Evolutionary conservation across 305 asterid genomes (phyloP).

Genomic region (Fraxinus albicans): DNA sequence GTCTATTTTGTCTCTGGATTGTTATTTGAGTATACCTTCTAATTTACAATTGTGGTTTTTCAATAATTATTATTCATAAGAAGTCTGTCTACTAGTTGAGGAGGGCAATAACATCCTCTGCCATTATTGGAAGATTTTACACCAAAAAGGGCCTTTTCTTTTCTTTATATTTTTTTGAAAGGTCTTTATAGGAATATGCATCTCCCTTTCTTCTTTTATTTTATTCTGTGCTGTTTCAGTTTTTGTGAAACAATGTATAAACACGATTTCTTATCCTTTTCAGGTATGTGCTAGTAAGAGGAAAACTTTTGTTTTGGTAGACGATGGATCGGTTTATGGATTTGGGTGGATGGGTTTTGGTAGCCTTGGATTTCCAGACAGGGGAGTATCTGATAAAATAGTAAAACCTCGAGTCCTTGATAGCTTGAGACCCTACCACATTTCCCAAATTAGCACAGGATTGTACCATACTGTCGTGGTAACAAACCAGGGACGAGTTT

Average conservation of each 20-base stretch:
- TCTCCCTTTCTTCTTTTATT: not conserved
- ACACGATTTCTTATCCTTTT: not conserved
- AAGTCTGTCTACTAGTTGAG: not conserved
- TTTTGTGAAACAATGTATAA: not conserved
- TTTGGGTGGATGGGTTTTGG: slow-evolving; percentile 90
- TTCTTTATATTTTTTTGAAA: too few species aligned
- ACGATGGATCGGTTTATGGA: slow-evolving; percentile 67
- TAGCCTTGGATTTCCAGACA: slow-evolving; percentile 74
- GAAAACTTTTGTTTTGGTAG: slow-evolving; percentile 69
- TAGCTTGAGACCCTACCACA: slow-evolving; percentile 56
- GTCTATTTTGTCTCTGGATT: not conserved
- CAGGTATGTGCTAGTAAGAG: slow-evolving; percentile 88
- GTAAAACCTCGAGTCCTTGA: slow-evolving; percentile 59
- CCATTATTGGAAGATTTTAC: not conserved
- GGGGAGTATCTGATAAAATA: slow-evolving; percentile 56
- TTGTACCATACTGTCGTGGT: slow-evolving; percentile 74
- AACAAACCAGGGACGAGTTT: slow-evolving; percentile 54
- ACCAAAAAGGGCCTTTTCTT: too few species aligned
- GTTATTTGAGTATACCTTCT: not conserved
- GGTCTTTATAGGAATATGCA: not conserved
- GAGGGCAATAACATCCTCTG: not conserved
- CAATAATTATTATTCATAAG: not conserved
- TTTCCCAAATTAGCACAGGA: slow-evolving; percentile 82
- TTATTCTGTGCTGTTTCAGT: not conserved
- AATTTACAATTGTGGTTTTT: not conserved